Evolutionary conservation across 257 asterid genomes (phyloP).

Genomic region (Striga asiatica): DNA sequence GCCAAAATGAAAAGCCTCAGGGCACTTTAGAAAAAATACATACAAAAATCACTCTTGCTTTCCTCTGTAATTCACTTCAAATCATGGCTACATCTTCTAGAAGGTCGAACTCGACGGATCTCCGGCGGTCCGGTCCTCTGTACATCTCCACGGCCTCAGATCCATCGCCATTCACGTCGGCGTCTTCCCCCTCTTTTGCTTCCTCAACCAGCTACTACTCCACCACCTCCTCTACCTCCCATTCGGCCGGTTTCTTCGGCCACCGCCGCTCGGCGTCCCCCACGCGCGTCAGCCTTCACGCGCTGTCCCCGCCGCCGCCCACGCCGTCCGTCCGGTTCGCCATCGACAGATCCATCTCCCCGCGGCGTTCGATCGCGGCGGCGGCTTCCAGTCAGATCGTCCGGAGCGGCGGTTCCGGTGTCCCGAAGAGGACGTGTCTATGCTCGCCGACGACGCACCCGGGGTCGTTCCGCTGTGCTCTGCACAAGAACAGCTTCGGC

Average conservation of each 20-base stretch:
- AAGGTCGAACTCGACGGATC: slow-evolving; percentile 36
- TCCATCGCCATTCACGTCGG: slow-evolving; percentile 18
- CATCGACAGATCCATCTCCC: slow-evolving; percentile 68
- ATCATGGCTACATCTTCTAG: slow-evolving; percentile 51
- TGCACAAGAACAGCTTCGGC: slow-evolving; percentile 50
- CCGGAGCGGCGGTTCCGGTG: slow-evolving; percentile 29
- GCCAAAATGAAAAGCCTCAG: slow-evolving; percentile 70
- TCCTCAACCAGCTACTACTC: slow-evolving; percentile 43
- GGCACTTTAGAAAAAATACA: slow-evolving; percentile 36
- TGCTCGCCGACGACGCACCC: slow-evolving; percentile 90
- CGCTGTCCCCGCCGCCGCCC: slow-evolving; percentile 41
- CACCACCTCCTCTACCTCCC: too few relatives aligned
- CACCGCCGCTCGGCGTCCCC: slow-evolving; percentile 64
- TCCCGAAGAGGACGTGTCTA: slow-evolving; percentile 61
- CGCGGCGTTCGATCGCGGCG: slow-evolving; percentile 47
- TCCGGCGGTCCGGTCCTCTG: slow-evolving; percentile 36
- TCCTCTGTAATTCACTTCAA: neutral
- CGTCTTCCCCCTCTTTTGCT: slow-evolving; percentile 29
- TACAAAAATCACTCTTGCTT: neutral
- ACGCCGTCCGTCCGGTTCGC: slow-evolving; percentile 63
- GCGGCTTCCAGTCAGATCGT: slow-evolving; percentile 50
- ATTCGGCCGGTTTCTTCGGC: slow-evolving; percentile 28
- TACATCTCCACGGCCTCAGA: slow-evolving; percentile 24
- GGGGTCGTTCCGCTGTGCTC: slow-evolving; percentile 81
- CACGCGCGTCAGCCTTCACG: slow-evolving; percentile 79